These are phyloP conservation scores for Chlamydomonas eustigma DNA, from an alignment of 139 green algal species.

Conservation along the genomic window DNA sequence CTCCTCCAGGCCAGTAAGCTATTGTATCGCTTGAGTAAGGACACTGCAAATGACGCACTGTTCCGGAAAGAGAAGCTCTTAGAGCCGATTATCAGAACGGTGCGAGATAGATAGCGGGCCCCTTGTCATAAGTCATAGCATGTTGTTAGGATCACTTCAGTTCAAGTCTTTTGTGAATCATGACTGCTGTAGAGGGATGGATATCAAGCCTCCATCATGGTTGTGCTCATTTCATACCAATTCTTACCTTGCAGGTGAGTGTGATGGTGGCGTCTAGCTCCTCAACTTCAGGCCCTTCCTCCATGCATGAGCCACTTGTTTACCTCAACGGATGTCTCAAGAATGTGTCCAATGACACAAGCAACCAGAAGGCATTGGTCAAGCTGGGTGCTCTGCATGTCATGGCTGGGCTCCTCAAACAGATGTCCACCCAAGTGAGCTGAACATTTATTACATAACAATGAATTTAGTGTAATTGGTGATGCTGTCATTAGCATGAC, in stretches of 20 bases:
- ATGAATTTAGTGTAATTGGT: too few relatives aligned
- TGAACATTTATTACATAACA: not conserved
- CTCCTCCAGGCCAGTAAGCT: conserved; percentile 45
- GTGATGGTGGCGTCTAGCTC: conserved; percentile 33
- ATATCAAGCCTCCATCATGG: too few relatives aligned
- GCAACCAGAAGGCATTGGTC: conserved; percentile 35
- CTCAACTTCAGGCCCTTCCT: not conserved
- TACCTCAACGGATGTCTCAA: conserved; percentile 43
- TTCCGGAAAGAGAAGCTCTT: conserved; percentile 42
- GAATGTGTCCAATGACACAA: conserved; percentile 39
- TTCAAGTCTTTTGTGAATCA: too few relatives aligned
- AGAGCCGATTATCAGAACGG: conserved; percentile 37
- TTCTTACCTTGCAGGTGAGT: conserved; percentile 5
- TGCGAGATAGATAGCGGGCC: not conserved
- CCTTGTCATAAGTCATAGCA: not conserved
- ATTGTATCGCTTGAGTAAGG: conserved; percentile 43
- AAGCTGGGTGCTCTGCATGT: conserved; percentile 31
- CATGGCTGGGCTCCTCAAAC: conserved; percentile 1
- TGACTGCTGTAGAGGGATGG: too few relatives aligned
- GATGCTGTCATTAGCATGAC: too few relatives aligned
- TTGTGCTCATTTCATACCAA: not conserved
- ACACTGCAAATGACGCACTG: conserved; percentile 33
- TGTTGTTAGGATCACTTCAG: too few relatives aligned
- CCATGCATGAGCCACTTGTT: conserved; percentile 35
- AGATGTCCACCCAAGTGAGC: not conserved